A percentile compares a stretch with the other conserved stretches of the same genome.
Conservation (phyloP, 805 yeast genomes). For the Helenozyma baotianmanensis region DNA sequence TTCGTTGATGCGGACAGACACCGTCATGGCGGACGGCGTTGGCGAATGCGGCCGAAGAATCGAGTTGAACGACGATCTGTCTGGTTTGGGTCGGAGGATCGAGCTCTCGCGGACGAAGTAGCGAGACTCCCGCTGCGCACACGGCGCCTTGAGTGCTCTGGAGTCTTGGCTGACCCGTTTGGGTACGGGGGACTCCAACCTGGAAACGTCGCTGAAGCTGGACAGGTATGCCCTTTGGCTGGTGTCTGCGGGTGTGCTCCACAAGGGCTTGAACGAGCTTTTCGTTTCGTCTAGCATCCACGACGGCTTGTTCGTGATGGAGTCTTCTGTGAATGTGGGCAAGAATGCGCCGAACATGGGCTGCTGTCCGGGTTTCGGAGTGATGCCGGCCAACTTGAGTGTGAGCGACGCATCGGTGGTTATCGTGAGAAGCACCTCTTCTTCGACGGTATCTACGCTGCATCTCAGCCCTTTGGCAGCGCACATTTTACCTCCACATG, state of each 20-base stretch:
- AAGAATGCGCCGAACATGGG: too few species aligned
- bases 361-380: too few species aligned
- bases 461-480: neutral
- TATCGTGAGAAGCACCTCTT: conserved; percentile 4
- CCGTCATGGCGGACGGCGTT: conserved; percentile 2
- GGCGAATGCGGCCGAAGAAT: neutral
- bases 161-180: too few species aligned
- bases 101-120: conserved; percentile 8
- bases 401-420: conserved; percentile 11
- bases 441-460: conserved; percentile 8
- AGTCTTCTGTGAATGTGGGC: too few species aligned
- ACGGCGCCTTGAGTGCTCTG: too few species aligned
- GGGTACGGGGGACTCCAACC: too few species aligned
- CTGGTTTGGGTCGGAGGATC: conserved; percentile 9
- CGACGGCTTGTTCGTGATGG: too few species aligned
- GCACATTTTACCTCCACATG: conserved; percentile 11
- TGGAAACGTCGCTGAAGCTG: too few species aligned
- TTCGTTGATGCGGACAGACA: conserved; percentile 14
- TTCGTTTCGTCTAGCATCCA: too few species aligned
- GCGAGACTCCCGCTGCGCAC: conserved; percentile 2
- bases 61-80: conserved; percentile 1
- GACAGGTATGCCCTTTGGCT: too few species aligned
- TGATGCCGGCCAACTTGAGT: conserved; percentile 5
- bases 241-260: too few species aligned
- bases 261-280: too few species aligned